phyloP scores from a whole-genome alignment of 2,329 filamentous ascomycete genomes.

The Pyrenochaeta sp. region DNA sequence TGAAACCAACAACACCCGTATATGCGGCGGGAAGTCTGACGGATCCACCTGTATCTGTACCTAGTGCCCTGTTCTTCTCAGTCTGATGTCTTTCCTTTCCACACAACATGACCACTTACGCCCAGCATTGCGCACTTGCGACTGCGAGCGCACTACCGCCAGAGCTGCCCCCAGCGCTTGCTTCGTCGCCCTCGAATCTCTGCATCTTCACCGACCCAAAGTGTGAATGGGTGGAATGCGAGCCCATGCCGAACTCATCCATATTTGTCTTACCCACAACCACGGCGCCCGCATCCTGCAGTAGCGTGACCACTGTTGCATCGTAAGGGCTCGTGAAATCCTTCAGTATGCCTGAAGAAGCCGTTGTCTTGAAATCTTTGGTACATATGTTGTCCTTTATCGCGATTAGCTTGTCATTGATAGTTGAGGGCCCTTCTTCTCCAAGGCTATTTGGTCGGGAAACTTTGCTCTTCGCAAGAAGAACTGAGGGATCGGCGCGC shows the following conservation, averaged over 20 bases:
- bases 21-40: conserved; percentile 89
- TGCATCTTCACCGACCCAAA: conserved; percentile 67
- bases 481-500: conserved; percentile 23
- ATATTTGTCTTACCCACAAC: conserved; percentile 86
- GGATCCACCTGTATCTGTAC: conserved; percentile 93
- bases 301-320: conserved; percentile 77
- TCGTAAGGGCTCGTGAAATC: conserved; percentile 79
- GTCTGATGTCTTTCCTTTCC: conserved; percentile 7
- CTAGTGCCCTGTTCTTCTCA: conserved; percentile 68
- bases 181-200: conserved; percentile 56
- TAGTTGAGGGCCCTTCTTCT: conserved; percentile 6
- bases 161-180: conserved; percentile 68
- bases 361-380: conserved; percentile 70
- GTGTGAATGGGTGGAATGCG: conserved; percentile 74
- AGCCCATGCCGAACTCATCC: conserved; percentile 97
- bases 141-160: conserved; percentile 93
- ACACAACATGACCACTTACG: conserved; percentile 51
- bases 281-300: conserved; percentile 69
- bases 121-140: conserved; percentile 67
- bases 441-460: conserved; percentile 16
- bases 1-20: conserved; percentile 83
- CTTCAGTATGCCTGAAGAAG: conserved; percentile 76
- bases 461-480: conserved; percentile 32
- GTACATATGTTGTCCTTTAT: conserved; percentile 64
- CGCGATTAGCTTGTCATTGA: conserved; percentile 50